Evolutionary conservation across 768 basidiomycete species (phyloP), one percentile per base, ranked within the genome.

Genomic region (Xanthoconium purpureum): DNA sequence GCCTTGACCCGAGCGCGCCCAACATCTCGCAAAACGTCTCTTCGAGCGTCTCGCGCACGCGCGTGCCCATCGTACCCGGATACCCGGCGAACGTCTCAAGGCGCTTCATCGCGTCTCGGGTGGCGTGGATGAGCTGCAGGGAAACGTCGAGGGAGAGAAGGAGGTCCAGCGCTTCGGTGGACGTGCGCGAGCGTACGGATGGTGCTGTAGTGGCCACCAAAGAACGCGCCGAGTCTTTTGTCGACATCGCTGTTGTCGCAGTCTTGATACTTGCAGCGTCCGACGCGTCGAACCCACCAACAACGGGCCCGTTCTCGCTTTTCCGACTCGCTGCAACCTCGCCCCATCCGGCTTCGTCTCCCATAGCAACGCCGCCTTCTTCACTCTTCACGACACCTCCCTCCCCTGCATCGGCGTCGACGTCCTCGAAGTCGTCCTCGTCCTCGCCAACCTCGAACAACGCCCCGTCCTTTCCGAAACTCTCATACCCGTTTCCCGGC

Each of bases 41-140:
- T 71, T 99, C 95, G 55, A 98, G 88, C 3, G 94, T 94, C 66
- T 98, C 94, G 32, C 86, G 78, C 2, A 99, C 94, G 4, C 90
- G 85, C 58, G 83, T 83, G 5, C 97, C 96, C 57, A 90, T 92
- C 55, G 84, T 80, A 0, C 93, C 91, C 0, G 94, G 93, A 68
- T 97, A 99, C 10, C 81, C 82, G 0, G 83, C 77, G 69, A 98
- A 99, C 3, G 87, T 93, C 67, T 99, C 94, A 3, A 92, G 86
- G 13, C 97, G 84, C 71, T 98, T 98, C 40, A 95, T 79, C 0
- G 89, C 83, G 58, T 97, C 94, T 50, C 95, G 88, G 65, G 93
- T 88, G 0, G 91, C 88, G 59, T 98, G 95, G 54, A 99, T 95
- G 37, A 99, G 81, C 65, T 94, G 88, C 0, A 99, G 78, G 0